Base-by-base conservation (phyloP, 1,139 yeast species). In the Yamadazyma dushanensis region DNA sequence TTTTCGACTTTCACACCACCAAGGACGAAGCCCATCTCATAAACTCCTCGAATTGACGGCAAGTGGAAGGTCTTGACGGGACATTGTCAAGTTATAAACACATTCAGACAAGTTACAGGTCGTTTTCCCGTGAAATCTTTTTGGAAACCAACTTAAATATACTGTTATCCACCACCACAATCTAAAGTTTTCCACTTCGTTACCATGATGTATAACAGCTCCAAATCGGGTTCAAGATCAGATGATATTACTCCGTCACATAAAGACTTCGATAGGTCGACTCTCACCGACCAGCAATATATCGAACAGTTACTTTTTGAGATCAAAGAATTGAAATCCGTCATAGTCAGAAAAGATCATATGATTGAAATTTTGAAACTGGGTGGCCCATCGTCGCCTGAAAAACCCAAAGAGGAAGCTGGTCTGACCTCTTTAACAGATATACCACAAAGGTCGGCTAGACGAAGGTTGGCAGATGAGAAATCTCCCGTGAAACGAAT, bases 221-320 rank as follows among this genome's bases (percentile, higher is more conserved):
- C 18, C 10, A 14, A 16, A 24, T 13, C 14, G 16, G 26, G 27
- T 4, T 6, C 7, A n/a, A 25, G 16, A 11, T 3, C 17, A 5
- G 27, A 30, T 8, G 61, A 60, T 18, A 41, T 48, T 13, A 51
- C 69, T 6, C 73, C 73, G 4, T 66, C 71, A 8, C 59, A 66
- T 41, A 63, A 69, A 2, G 44, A 45, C 14, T 67, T 68, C 41
- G 70, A 68, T 44, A 47, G 73, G 28, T 49, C 60, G 7, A 35
- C 38, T 4, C 43, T 66, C 15, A 40, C 63, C 2, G 69, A 61
- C 41, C 43, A 42, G 8, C 65, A 67, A 35, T 67, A 46, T 42
- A 66, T 67, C 31, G 71, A 65, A 38, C 60, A 53, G 35, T 50
- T 69, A 27, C 35, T 62, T 23, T 64, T 63, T 41, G 75, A 70